A percentile compares a stretch with the other conserved stretches of the same genome.
These are phyloP conservation scores for Myriosclerotinia duriaeana DNA, from an alignment of 2,329 filamentous ascomycete species.

Conservation along the genomic window DNA sequence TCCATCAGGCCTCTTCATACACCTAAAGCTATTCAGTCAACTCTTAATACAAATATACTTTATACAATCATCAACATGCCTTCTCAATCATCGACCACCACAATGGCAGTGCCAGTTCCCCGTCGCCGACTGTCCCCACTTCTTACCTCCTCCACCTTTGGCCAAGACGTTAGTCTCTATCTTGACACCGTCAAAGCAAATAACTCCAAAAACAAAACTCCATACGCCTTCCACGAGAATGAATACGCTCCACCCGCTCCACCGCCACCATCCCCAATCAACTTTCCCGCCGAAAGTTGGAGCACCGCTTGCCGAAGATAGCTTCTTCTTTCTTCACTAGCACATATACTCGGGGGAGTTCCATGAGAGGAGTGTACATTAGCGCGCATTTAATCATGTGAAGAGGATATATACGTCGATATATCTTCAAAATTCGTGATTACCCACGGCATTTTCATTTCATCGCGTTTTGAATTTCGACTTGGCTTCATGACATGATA, in stretches of 20 bases:
- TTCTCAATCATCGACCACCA: conserved; percentile 36
- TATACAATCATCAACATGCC: conserved; percentile 29
- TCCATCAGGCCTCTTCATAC: conserved; percentile 17
- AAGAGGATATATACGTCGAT: not conserved
- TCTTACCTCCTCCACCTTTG: conserved; percentile 32
- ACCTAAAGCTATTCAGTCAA: conserved; percentile 13
- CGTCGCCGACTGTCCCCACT: conserved; percentile 53
- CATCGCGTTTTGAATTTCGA: conserved; percentile 1
- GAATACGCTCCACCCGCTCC: conserved; percentile 66
- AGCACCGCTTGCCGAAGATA: conserved; percentile 26
- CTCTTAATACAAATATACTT: not conserved
- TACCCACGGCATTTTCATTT: conserved; percentile 5
- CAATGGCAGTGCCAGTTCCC: conserved; percentile 39
- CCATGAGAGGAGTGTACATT: conserved; percentile 13
- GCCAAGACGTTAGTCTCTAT: conserved; percentile 36
- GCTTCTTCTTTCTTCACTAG: not conserved
- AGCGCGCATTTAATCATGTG: conserved; percentile 10
- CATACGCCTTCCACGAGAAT: conserved; percentile 45
- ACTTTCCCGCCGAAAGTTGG: conserved; percentile 59
- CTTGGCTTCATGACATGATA: not conserved
- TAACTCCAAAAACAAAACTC: conserved; percentile 34
- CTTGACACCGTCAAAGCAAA: conserved; percentile 36
- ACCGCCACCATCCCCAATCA: conserved; percentile 63
- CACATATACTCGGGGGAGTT: not conserved
- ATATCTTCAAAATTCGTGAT: not conserved